These are phyloP conservation scores for Russula brevipes DNA, from an alignment of 768 basidiomycete genomes.

Conservation along the genomic window DNA sequence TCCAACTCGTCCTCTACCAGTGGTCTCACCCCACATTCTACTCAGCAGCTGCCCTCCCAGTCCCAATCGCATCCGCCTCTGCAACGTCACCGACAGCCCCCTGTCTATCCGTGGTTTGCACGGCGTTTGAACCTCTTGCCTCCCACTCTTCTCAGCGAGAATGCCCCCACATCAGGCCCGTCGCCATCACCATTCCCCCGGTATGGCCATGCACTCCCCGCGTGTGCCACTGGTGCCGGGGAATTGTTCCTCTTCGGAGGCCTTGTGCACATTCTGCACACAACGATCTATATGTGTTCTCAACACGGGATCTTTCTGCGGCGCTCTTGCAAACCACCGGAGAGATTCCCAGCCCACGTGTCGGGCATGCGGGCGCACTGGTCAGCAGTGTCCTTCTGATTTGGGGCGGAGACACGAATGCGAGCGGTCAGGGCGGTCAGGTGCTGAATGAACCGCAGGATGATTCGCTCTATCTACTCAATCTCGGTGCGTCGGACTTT, in stretches of 20 bases:
- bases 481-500: constrained; percentile 64
- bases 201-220: constrained; percentile 90
- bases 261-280: constrained; percentile 79
- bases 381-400: constrained; percentile 94
- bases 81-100: constrained; percentile 34
- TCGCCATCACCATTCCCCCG: constrained; percentile 92
- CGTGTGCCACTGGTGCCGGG: constrained; percentile 67
- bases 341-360: constrained; percentile 80
- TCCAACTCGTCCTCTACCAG: constrained; percentile 30
- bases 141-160: constrained; percentile 58
- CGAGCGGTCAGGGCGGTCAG: constrained; percentile 45
- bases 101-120: constrained; percentile 80
- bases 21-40: constrained; percentile 31
- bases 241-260: constrained; percentile 97
- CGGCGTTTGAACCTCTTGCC: constrained; percentile 67
- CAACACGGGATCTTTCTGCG: constrained; percentile 70
- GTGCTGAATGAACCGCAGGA: constrained; percentile 72
- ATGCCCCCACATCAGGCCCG: constrained; percentile 56
- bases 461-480: constrained; percentile 88
- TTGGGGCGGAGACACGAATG: constrained; percentile 98
- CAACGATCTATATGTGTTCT: constrained; percentile 93
- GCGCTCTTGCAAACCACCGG: constrained; percentile 83
- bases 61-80: constrained; percentile 28
- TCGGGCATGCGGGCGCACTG: constrained; percentile 95
- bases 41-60: constrained; percentile 29